Evolutionary conservation across 805 yeast genomes (phyloP).

Genomic region (Kodamaea kaohsiungensis): DNA sequence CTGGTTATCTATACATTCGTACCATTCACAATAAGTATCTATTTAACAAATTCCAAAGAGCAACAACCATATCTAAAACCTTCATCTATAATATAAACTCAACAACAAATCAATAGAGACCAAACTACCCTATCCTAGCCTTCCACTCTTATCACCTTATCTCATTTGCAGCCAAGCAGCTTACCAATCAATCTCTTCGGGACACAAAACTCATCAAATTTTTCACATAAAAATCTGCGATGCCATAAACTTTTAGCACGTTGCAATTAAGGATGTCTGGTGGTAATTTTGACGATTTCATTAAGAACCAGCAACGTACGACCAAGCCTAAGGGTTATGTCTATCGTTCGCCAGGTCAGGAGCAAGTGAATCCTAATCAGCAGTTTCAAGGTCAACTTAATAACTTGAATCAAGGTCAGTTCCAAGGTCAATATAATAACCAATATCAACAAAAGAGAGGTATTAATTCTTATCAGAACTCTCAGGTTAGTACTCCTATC

Average conservation of each 20-base stretch:
- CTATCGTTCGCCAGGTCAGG: slow-evolving; percentile 10
- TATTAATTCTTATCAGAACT: background rate
- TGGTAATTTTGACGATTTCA: slow-evolving; percentile 52
- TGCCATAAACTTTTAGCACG: slow-evolving; percentile 1
- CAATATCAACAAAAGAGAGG: slow-evolving; percentile 1
- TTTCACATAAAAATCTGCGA: slow-evolving; percentile 5
- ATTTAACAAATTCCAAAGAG: too few relatives aligned
- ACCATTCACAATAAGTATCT: too few relatives aligned
- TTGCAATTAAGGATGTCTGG: slow-evolving; percentile 23
- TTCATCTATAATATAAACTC: too few relatives aligned
- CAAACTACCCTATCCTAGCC: too few relatives aligned
- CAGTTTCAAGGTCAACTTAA: background rate
- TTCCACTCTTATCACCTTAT: background rate
- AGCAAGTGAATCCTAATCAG: slow-evolving; percentile 12
- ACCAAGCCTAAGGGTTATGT: slow-evolving; percentile 32
- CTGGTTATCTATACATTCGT: too few relatives aligned
- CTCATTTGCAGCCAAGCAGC: background rate
- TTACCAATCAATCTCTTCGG: background rate
- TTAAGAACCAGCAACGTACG: slow-evolving; percentile 44
- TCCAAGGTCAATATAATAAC: slow-evolving; percentile 1
- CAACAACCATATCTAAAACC: too few relatives aligned
- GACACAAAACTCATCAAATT: slow-evolving; percentile 3
- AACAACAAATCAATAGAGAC: too few relatives aligned
- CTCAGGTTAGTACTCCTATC: slow-evolving; percentile 21
- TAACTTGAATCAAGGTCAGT: background rate